Percentiles rank a stretch among this genome's conserved stretches.
Evolutionary conservation across 169 alveolate genomes (phyloP).

Genomic region (Plasmodium yoelii): DNA sequence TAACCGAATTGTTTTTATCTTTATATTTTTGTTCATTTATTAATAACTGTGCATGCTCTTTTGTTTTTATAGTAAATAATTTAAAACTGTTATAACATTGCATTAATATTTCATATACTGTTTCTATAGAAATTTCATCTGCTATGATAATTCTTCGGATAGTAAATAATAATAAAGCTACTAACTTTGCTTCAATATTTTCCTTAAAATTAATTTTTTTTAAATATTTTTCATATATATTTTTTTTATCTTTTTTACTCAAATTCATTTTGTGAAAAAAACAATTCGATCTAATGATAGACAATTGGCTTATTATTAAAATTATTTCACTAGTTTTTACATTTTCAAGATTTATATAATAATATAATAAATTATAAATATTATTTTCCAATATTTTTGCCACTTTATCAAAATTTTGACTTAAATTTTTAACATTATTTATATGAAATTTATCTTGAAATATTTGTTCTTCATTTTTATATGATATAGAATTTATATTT

Average conservation of each 20-base stretch:
- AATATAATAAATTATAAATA: constrained; percentile 20
- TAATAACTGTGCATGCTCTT: neutral
- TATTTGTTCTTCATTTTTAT: too few relatives aligned
- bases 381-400: constrained; percentile 25
- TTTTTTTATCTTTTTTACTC: constrained; percentile 5
- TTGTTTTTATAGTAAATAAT: constrained; percentile 1
- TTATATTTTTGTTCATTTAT: neutral
- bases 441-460: too few relatives aligned
- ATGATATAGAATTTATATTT: too few relatives aligned
- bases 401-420: neutral
- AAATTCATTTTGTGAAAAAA: constrained; percentile 43
- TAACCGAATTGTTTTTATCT: neutral
- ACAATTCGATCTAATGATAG: neutral
- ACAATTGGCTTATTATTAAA: constrained; percentile 17
- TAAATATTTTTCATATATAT: constrained; percentile 25
- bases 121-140: constrained; percentile 14
- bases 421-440: too few relatives aligned
- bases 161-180: constrained; percentile 41
- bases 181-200: constrained; percentile 2
- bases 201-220: constrained; percentile 13
- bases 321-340: constrained; percentile 31
- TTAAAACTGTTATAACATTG: neutral
- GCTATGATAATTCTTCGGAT: constrained; percentile 10
- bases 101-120: neutral
- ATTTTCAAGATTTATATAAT: constrained; percentile 15